phyloP scores from a whole-genome alignment of 768 basidiomycete species.

The Kwoniella bestiolae region DNA sequence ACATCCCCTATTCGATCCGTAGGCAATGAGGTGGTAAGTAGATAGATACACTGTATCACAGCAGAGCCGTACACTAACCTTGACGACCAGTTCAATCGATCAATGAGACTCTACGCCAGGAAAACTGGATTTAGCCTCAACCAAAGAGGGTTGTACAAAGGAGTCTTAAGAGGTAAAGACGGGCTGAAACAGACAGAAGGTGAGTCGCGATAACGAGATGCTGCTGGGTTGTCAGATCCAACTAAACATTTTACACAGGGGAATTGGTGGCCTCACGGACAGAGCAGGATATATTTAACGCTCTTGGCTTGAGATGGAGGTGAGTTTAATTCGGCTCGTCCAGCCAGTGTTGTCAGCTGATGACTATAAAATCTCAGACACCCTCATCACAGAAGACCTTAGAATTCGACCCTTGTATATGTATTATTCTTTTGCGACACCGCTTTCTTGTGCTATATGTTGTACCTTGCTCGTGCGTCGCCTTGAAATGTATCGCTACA shows the following conservation, averaged over 20 bases:
- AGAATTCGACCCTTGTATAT: not conserved
- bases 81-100: constrained; percentile 76
- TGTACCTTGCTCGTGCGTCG: not conserved
- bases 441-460: not conserved
- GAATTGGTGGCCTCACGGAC: constrained; percentile 81
- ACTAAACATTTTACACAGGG: constrained; percentile 12
- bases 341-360: not conserved
- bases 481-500: constrained; percentile 15
- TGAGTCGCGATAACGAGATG: no score
- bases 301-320: constrained; percentile 62
- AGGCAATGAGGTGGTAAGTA: constrained; percentile 84
- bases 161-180: constrained; percentile 72
- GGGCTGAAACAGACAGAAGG: constrained; percentile 66
- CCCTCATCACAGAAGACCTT: constrained; percentile 49
- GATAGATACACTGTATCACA: no score
- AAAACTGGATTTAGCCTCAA: constrained; percentile 82
- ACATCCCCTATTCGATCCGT: not conserved
- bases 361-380: constrained; percentile 20
- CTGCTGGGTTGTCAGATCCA: no score
- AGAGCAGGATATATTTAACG: constrained; percentile 82
- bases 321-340: constrained; percentile 14
- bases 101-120: constrained; percentile 80
- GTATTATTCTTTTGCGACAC: not conserved
- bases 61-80: not conserved
- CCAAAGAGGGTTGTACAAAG: constrained; percentile 77